These are phyloP conservation scores for Vitellaria paradoxa DNA, from an alignment of 179 eudicot genomes.

Conservation along the genomic window DNA sequence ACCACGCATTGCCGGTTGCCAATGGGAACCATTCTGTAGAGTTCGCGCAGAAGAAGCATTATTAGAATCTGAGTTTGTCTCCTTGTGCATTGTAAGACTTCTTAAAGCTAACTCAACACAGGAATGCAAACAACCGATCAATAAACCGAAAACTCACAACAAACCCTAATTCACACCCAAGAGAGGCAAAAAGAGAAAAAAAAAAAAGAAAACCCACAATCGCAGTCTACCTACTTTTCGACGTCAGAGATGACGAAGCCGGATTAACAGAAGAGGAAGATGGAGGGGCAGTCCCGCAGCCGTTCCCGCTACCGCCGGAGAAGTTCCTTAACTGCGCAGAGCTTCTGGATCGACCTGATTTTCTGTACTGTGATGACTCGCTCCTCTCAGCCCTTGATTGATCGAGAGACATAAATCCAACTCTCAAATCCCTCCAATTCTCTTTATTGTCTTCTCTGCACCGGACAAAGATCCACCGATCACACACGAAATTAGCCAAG, in stretches of 20 bases:
- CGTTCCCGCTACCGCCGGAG: slow-evolving; percentile 46
- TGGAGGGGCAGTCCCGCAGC: slow-evolving; percentile 55
- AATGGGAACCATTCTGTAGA: slow-evolving; percentile 66
- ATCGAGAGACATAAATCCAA: slow-evolving; percentile 81
- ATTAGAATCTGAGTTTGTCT: slow-evolving; percentile 39
- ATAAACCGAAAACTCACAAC: slow-evolving; percentile 10
- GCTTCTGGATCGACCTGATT: slow-evolving; percentile 54
- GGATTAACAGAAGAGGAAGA: slow-evolving; percentile 19
- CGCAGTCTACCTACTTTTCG: slow-evolving; percentile 35
- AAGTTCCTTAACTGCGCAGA: slow-evolving; percentile 40
- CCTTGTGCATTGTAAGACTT: slow-evolving; percentile 66
- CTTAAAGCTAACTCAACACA: slow-evolving; percentile 37
- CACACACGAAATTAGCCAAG: slow-evolving; percentile 12
- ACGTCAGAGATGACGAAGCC: background rate
- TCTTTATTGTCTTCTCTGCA: slow-evolving; percentile 12
- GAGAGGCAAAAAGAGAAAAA: too few relatives aligned
- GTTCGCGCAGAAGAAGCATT: slow-evolving; percentile 25
- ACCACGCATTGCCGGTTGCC: slow-evolving; percentile 57
- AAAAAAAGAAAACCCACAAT: background rate
- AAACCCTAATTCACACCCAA: slow-evolving; percentile 22
- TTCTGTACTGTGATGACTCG: slow-evolving; percentile 57
- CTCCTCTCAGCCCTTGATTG: slow-evolving; percentile 69
- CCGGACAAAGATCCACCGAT: slow-evolving; percentile 32
- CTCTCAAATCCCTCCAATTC: slow-evolving; percentile 27
- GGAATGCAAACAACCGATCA: slow-evolving; percentile 2